Evolutionary conservation across 148 eudicot species (phyloP).

Genomic region (Chenopodium suecicum): DNA sequence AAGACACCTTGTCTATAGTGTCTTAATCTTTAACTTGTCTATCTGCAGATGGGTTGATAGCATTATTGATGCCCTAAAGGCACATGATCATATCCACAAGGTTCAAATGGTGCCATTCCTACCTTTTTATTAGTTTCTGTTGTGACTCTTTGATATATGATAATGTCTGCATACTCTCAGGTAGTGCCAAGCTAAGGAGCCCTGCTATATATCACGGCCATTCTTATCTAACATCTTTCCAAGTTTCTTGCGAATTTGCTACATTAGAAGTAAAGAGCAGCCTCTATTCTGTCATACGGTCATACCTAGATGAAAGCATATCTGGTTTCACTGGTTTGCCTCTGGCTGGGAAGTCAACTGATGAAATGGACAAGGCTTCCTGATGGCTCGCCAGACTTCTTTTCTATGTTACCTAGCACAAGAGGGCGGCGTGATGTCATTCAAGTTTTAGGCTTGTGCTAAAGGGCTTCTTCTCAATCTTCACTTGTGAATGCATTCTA

Average conservation of each 20-base stretch:
- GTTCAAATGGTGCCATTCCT: conserved; percentile 21
- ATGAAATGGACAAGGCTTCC: background rate
- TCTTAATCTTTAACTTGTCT: background rate
- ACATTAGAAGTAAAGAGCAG: background rate
- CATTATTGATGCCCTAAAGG: conserved; percentile 72
- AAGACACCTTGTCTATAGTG: background rate
- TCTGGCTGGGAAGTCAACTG: background rate
- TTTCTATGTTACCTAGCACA: background rate
- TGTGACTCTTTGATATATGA: background rate
- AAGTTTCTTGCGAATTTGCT: background rate
- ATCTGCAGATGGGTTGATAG: conserved; percentile 70
- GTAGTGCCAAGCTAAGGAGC: conserved; percentile 5
- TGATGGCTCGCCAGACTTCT: background rate
- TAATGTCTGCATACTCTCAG: conserved; percentile 11
- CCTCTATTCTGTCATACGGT: background rate
- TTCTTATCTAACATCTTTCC: background rate
- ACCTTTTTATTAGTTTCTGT: background rate
- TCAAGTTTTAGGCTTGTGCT: background rate
- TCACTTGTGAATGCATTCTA: background rate
- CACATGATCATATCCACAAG: conserved; percentile 48
- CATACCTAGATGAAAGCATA: background rate
- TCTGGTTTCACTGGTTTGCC: background rate
- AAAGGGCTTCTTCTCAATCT: background rate
- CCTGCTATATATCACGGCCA: background rate
- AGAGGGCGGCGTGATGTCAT: background rate